Conservation (phyloP, 2,329 filamentous ascomycete genomes). For the Microthyrium microscopicum region DNA sequence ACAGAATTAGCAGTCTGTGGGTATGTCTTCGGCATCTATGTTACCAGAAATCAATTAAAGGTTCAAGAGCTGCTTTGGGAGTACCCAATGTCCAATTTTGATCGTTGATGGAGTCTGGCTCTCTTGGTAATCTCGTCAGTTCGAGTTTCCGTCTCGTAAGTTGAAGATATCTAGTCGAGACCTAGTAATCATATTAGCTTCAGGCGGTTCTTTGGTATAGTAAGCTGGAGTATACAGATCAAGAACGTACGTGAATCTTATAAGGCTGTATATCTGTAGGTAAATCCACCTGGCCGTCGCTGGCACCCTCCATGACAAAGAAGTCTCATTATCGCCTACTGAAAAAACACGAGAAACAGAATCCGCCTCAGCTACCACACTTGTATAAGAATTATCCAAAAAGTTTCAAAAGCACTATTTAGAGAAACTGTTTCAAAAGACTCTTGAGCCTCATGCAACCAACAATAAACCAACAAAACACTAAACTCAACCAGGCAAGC, state of each 20-base stretch:
- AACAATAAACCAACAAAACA: no score
- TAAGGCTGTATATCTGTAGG: conserved; percentile 27
- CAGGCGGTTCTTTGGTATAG: not conserved
- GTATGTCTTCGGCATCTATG: not conserved
- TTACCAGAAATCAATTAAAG: conserved; percentile 46
- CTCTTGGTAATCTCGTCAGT: conserved; percentile 46
- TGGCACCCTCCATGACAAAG: no score
- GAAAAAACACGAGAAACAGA: no score
- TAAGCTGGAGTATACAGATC: not conserved
- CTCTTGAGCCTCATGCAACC: no score
- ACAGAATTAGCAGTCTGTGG: not conserved
- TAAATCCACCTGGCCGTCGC: no score
- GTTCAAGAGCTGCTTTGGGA: conserved; percentile 45
- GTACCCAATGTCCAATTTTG: conserved; percentile 37
- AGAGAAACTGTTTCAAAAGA: no score
- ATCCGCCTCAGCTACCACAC: no score
- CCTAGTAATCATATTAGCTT: conserved; percentile 29
- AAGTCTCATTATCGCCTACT: no score
- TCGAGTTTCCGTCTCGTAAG: conserved; percentile 52
- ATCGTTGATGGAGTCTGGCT: conserved; percentile 31
- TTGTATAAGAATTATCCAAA: no score
- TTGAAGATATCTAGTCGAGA: conserved; percentile 50
- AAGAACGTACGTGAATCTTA: conserved; percentile 36
- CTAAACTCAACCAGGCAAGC: no score
- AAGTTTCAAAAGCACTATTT: no score